Evolutionary conservation across 306 rosid species (phyloP).

Genomic region (Citrullus mucosospermus): DNA sequence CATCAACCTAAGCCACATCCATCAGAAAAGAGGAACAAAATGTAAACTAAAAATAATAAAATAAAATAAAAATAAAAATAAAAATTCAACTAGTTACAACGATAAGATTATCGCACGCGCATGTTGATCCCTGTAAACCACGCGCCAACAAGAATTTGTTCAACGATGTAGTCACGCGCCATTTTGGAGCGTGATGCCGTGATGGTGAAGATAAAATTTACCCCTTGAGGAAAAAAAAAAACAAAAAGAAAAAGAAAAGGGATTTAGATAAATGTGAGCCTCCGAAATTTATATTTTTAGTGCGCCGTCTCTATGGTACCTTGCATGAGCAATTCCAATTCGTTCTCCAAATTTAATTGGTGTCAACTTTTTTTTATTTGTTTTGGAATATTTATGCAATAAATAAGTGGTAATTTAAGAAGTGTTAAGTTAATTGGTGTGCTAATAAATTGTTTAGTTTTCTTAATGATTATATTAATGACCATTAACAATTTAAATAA

Average conservation of each 20-base stretch:
- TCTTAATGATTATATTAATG: background rate
- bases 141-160: background rate
- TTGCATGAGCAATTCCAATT: background rate
- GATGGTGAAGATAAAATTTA: background rate
- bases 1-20: constrained; percentile 9
- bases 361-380: background rate
- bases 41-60: background rate
- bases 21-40: background rate
- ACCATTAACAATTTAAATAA: background rate
- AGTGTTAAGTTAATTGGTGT: background rate
- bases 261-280: background rate
- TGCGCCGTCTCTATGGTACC: background rate
- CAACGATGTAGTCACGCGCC: background rate
- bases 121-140: background rate
- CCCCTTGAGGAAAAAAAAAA: background rate
- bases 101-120: background rate
- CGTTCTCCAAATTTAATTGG: background rate
- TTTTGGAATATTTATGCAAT: background rate
- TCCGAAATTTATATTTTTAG: background rate
- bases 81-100: background rate
- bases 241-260: too few relatives aligned
- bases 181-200: background rate
- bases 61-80: background rate
- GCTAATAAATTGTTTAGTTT: background rate
- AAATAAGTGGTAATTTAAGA: background rate